phyloP scores from a whole-genome alignment of 164 flowering plant genomes.

The Liriodendron chinense region DNA sequence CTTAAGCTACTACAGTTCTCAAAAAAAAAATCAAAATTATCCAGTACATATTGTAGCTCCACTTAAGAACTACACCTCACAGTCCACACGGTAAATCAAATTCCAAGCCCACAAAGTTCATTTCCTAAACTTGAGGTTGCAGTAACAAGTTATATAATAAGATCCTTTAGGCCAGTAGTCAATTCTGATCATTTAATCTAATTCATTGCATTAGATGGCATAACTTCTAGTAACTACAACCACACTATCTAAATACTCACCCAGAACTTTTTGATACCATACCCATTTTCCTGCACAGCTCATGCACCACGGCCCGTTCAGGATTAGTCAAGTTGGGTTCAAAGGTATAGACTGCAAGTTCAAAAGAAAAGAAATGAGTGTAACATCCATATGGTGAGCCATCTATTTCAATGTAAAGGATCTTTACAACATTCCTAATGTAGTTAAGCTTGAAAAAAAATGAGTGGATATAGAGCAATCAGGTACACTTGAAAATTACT shows the following conservation, averaged over 20 bases:
- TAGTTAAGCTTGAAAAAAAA: background rate
- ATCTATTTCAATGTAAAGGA: background rate
- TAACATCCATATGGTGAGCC: background rate
- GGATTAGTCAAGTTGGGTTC: conserved; percentile 49
- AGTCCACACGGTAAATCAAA: background rate
- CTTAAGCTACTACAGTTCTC: too few species aligned
- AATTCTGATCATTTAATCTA: background rate
- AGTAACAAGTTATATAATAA: background rate
- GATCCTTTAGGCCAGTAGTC: background rate
- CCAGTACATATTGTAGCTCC: background rate
- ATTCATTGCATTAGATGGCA: too few species aligned
- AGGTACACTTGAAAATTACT: background rate
- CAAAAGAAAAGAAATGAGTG: background rate
- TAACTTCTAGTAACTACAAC: too few species aligned
- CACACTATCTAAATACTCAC: conserved; percentile 38
- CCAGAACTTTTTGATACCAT: conserved; percentile 81
- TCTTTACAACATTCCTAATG: background rate
- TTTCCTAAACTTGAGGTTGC: background rate
- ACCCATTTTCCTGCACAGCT: conserved; percentile 71
- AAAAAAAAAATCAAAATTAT: too few species aligned
- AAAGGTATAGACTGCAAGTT: conserved; percentile 59
- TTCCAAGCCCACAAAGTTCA: background rate
- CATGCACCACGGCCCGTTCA: conserved; percentile 80
- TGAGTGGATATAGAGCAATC: background rate
- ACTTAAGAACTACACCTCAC: background rate